phyloP scores from a whole-genome alignment of 495 filamentous ascomycete species.

The Letharia lupina region DNA sequence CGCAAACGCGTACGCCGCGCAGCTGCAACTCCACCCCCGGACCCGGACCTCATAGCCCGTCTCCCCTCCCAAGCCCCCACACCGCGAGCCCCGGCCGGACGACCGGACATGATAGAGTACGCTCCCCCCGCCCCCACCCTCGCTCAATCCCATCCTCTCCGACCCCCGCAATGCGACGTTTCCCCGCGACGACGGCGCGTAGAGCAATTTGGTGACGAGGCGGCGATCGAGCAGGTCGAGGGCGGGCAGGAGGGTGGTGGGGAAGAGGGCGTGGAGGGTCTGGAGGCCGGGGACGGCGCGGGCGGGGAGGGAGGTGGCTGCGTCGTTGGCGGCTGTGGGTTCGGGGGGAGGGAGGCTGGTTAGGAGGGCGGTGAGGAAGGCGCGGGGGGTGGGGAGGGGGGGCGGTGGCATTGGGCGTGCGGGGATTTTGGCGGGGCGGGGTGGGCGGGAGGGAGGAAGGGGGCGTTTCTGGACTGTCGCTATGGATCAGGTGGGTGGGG shows the following conservation, averaged over 20 bases:
- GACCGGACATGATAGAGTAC: slow-evolving; percentile 39
- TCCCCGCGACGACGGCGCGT: neutral
- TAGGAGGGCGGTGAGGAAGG: slow-evolving; percentile 8
- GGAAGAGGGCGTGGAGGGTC: slow-evolving; percentile 48
- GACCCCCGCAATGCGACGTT: too few species aligned
- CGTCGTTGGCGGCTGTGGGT: neutral
- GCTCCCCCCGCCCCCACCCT: too few species aligned
- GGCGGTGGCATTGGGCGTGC: neutral
- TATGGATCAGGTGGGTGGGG: too few species aligned
- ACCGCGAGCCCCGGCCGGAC: slow-evolving; percentile 13
- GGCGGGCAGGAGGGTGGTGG: slow-evolving; percentile 56
- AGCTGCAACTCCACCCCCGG: slow-evolving; percentile 80
- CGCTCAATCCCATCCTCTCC: too few species aligned
- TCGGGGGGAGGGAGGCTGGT: neutral
- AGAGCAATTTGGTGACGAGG: slow-evolving; percentile 45
- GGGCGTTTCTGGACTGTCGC: too few species aligned
- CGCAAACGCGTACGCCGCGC: slow-evolving; percentile 69
- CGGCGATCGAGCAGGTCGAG: slow-evolving; percentile 73
- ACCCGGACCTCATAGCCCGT: slow-evolving; percentile 61
- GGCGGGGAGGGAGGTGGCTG: slow-evolving; percentile 27
- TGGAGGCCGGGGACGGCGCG: slow-evolving; percentile 39
- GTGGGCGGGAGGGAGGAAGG: too few species aligned
- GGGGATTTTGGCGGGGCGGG: neutral
- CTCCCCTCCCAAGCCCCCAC: slow-evolving; percentile 14
- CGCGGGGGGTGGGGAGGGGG: neutral